Evolutionary conservation across 257 asterid species (phyloP).

Genomic region (Lantana camara): DNA sequence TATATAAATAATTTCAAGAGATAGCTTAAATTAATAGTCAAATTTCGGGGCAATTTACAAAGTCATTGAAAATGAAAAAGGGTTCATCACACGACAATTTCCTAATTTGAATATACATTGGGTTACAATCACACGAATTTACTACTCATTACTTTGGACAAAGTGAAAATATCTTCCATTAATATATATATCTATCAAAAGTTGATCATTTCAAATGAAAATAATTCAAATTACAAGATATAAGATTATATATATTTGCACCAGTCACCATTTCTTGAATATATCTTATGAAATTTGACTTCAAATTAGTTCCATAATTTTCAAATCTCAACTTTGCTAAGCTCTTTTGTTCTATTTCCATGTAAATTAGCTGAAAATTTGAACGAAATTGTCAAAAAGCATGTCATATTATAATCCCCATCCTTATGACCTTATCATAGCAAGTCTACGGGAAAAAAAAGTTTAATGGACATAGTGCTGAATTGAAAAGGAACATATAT

Average conservation of each 20-base stretch:
- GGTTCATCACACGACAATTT: background rate
- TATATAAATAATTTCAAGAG: no score
- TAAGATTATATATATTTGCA: no score
- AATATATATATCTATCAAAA: background rate
- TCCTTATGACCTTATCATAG: background rate
- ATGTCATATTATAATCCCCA: background rate
- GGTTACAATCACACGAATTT: background rate
- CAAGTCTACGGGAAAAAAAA: slow-evolving; percentile 5
- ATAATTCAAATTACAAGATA: background rate
- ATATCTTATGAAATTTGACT: no score
- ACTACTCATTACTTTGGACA: background rate
- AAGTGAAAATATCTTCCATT: background rate
- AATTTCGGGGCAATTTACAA: background rate
- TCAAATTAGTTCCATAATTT: no score
- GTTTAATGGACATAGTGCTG: background rate
- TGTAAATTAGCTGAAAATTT: background rate
- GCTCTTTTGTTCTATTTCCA: no score
- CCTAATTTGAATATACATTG: background rate
- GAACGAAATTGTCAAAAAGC: slow-evolving; percentile 3
- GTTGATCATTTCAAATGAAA: no score
- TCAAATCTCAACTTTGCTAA: no score
- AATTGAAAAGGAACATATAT: background rate
- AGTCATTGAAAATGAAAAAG: background rate
- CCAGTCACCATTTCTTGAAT: no score
- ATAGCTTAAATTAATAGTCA: background rate